A percentile compares a stretch with the other conserved stretches of the same genome.
phyloP scores from a whole-genome alignment of 2,329 filamentous ascomycete genomes.

The Penicillium sp. region DNA sequence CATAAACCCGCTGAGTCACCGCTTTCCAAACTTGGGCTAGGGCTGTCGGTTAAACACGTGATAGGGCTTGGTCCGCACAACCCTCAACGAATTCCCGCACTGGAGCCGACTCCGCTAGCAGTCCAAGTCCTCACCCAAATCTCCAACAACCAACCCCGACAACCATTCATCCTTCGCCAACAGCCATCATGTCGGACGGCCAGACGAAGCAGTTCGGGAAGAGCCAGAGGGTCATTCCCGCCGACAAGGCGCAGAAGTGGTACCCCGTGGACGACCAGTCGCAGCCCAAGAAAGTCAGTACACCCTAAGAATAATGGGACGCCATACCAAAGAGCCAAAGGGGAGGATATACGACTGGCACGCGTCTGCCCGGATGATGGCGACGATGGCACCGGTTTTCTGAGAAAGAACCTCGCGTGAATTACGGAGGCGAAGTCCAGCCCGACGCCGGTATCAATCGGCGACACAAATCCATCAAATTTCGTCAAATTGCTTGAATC shows the following conservation, averaged over 20 bases:
- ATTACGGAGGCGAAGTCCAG: slow-evolving; percentile 12
- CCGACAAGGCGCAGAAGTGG: slow-evolving; percentile 97
- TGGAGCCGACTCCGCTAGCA: slow-evolving; percentile 37
- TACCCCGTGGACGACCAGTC: slow-evolving; percentile 92
- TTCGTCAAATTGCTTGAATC: slow-evolving; percentile 4
- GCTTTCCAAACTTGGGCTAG: slow-evolving; percentile 10
- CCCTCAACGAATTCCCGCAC: slow-evolving; percentile 41
- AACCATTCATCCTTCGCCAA: slow-evolving; percentile 43
- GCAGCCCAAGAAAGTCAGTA: slow-evolving; percentile 90
- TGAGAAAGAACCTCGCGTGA: slow-evolving; percentile 14
- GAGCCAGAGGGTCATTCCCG: slow-evolving; percentile 85
- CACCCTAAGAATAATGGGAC: slow-evolving; percentile 22
- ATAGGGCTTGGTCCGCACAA: slow-evolving; percentile 41
- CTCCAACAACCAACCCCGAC: slow-evolving; percentile 44
- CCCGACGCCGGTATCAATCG: slow-evolving; percentile 23
- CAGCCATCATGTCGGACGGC: slow-evolving; percentile 55
- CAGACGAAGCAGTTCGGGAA: slow-evolving; percentile 96
- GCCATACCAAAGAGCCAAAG: slow-evolving; percentile 19
- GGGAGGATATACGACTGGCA: slow-evolving; percentile 25
- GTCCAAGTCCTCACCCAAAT: slow-evolving; percentile 40
- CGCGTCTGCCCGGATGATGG: slow-evolving; percentile 28
- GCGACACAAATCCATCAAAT: slow-evolving; percentile 11
- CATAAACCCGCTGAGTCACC: neutral
- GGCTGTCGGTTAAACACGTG: slow-evolving; percentile 25
- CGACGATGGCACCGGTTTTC: slow-evolving; percentile 29